Evolutionary conservation across 257 asterid genomes (phyloP), one percentile per base, ranked within the genome.

Genomic region (Forsythia suspensa): DNA sequence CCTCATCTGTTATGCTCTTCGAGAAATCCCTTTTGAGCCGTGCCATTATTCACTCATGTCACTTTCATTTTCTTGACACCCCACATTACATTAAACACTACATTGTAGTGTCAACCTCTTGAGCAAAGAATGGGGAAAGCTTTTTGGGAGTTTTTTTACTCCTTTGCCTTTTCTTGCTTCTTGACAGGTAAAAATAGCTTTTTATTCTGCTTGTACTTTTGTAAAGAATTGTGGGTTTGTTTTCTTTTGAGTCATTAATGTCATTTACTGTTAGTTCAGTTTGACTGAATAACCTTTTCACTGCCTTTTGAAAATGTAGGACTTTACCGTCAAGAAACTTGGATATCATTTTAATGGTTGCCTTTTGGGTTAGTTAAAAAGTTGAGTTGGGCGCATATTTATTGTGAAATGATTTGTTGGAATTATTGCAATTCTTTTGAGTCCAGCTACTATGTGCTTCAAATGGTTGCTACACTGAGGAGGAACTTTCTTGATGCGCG

Each of bases 41-140:
- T 65, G 57, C 76, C 85, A 80, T 74, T 29, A 34, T 70, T 68
- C 65, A 40, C 85, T 80, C 85, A 65, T 42, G 91, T 88, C 86
- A 46, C 83, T 83, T 80, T 88, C 91, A 75, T 38, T 71, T 75
- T 79, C 72, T 76, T 74, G 71, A 82, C 66, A 8, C 67, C 42
- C 73, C 46, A 10, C 44, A 15, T 48, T 71, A 9, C 85, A 85
- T 83, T 87, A 40, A 83, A 79, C 87, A 61, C 71, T 79, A 57
- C 81, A 75, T 61, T 80, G 84, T 67, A 29, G 76, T 65, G 72
- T 74, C 81, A 71, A 67, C 76, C 40, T 75, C 81, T 80, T 76
- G 67, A 29, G 34, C 34, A 29, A 1, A 29, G 34, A 29, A 29
- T 29, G 34, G 34, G 78, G 78, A 78, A 75, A 40, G 77, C 84